Percentiles rank a stretch among this genome's conserved stretches.
Conservation (phyloP, 257 asterid genomes). For the Cruciata laevipes region DNA sequence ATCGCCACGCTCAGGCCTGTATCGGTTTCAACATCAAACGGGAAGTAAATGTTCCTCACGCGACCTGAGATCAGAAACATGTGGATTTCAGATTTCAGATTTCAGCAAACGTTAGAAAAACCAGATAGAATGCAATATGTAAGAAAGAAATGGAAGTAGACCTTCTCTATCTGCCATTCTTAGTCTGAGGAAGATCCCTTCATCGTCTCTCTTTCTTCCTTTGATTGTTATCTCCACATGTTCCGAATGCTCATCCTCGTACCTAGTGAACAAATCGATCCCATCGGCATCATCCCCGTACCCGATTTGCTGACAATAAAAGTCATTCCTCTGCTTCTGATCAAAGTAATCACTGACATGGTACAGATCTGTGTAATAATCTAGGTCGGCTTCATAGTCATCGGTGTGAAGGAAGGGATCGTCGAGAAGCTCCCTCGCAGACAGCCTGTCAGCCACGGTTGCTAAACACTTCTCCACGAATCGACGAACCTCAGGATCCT, state of each 20-base stretch:
- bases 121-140: background rate
- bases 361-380: constrained; percentile 36
- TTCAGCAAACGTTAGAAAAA: background rate
- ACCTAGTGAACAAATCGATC: constrained; percentile 44
- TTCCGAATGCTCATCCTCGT: constrained; percentile 45
- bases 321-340: constrained; percentile 41
- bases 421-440: constrained; percentile 82
- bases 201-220: constrained; percentile 62
- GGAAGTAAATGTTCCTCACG: constrained; percentile 75
- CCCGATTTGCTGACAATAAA: constrained; percentile 34
- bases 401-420: constrained; percentile 75
- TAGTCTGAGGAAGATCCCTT: constrained; percentile 59
- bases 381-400: constrained; percentile 40
- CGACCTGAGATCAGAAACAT: constrained; percentile 42
- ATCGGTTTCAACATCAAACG: constrained; percentile 64
- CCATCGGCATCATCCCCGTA: constrained; percentile 42
- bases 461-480: constrained; percentile 90
- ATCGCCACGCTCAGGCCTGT: constrained; percentile 70
- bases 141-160: constrained; percentile 13
- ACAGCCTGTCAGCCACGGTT: constrained; percentile 55
- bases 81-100: background rate
- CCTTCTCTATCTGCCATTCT: constrained; percentile 88
- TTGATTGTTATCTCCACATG: constrained; percentile 54
- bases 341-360: constrained; percentile 34
- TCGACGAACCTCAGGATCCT: constrained; percentile 68